phyloP scores from a whole-genome alignment of 495 filamentous ascomycete genomes.

The Elaphomyces granulatus region DNA sequence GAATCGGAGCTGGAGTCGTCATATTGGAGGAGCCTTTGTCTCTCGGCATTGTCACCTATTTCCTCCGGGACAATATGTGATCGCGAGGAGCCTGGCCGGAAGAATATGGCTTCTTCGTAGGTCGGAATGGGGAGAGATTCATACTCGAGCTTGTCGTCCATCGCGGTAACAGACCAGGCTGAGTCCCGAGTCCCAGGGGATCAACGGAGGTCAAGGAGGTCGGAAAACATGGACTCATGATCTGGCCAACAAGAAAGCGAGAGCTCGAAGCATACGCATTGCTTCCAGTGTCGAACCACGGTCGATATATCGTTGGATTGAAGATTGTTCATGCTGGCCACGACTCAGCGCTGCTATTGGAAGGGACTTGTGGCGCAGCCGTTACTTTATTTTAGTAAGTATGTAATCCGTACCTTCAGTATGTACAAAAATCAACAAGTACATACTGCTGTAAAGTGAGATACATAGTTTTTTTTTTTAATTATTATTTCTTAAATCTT shows the following conservation, averaged over 20 bases:
- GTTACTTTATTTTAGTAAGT: too few species aligned
- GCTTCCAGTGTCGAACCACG: too few species aligned
- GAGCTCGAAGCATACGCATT: constrained; percentile 2
- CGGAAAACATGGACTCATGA: constrained; percentile 30
- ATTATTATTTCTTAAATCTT: too few species aligned
- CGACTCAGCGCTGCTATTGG: too few species aligned
- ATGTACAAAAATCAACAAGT: too few species aligned
- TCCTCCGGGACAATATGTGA: constrained; percentile 42
- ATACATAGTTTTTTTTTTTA: too few species aligned
- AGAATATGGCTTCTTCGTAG: constrained; percentile 79
- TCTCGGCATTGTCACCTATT: constrained; percentile 44
- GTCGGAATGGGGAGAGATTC: constrained; percentile 72
- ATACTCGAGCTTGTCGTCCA: constrained; percentile 49
- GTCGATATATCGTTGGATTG: too few species aligned
- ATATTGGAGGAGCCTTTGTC: constrained; percentile 42
- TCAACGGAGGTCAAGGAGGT: constrained; percentile 16
- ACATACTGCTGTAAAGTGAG: too few species aligned
- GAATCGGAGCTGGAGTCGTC: constrained; percentile 17
- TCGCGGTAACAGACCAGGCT: constrained; percentile 19
- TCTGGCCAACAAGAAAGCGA: constrained; percentile 24
- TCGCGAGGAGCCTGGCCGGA: constrained; percentile 45
- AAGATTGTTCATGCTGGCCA: too few species aligned
- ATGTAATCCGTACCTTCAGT: too few species aligned
- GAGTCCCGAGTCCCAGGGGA: constrained; percentile 22
- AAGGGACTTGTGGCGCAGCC: too few species aligned